A percentile compares a stretch with the other conserved stretches of the same genome.
These are phyloP conservation scores for Leptographium procerum DNA, from an alignment of 2,329 filamentous ascomycete genomes.

Conservation along the genomic window DNA sequence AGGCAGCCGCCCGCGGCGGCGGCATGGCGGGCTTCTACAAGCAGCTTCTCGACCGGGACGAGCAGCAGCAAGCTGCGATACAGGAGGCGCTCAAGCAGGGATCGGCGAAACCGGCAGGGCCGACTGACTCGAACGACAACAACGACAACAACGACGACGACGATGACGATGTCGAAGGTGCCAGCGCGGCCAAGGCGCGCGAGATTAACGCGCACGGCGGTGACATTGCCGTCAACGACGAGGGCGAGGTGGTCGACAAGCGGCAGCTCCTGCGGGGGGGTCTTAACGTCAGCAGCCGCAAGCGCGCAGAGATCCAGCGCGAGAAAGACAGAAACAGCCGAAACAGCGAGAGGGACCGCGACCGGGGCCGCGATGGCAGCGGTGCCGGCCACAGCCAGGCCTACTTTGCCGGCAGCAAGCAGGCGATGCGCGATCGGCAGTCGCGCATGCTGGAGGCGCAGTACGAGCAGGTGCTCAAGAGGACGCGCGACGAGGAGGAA, in stretches of 20 bases:
- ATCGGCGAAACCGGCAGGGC: slow-evolving; percentile 17
- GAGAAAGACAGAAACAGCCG: background rate
- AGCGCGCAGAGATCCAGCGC: slow-evolving; percentile 33
- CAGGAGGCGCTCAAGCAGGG: slow-evolving; percentile 54
- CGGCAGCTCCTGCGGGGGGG: slow-evolving; percentile 66
- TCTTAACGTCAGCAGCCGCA: slow-evolving; percentile 58
- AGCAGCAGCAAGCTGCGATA: slow-evolving; percentile 57
- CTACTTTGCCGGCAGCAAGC: slow-evolving; percentile 40
- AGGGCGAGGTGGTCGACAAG: slow-evolving; percentile 75
- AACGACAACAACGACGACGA: slow-evolving; percentile 29
- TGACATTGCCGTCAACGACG: slow-evolving; percentile 62
- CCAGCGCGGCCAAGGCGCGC: slow-evolving; percentile 51
- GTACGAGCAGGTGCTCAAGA: slow-evolving; percentile 60
- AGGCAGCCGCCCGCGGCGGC: slow-evolving; percentile 37
- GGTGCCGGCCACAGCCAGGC: slow-evolving; percentile 19
- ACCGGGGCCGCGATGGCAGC: background rate
- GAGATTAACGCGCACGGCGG: slow-evolving; percentile 54
- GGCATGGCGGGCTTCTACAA: slow-evolving; percentile 74
- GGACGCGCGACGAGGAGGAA: slow-evolving; percentile 55
- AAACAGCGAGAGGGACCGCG: background rate
- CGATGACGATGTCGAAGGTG: slow-evolving; percentile 33
- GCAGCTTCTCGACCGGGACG: slow-evolving; percentile 58
- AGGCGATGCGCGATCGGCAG: slow-evolving; percentile 64
- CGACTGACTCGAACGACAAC: slow-evolving; percentile 34
- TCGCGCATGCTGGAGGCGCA: slow-evolving; percentile 70